Evolutionary conservation across 805 yeast genomes (phyloP), one percentile per base, ranked within the genome.

Genomic region (Scheffersomyces stipitis): DNA sequence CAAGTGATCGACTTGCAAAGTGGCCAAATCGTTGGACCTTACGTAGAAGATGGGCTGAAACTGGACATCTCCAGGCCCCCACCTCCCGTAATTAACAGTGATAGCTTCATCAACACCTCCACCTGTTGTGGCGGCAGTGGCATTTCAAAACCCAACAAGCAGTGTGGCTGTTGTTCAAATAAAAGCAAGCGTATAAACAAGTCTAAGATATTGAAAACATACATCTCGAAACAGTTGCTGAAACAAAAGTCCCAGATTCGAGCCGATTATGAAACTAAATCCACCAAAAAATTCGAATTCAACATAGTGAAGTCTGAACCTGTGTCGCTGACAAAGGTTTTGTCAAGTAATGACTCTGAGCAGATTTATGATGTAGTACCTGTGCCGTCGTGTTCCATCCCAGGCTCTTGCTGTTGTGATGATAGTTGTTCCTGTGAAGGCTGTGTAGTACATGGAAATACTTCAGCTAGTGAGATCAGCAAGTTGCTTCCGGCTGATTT

Each of bases 21-120:
- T 27, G 71, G 71, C 14, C 60, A 58, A 42, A 60, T 69, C 13
- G 49, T 68, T 15, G 74, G 73, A 4, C 67, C 66, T 1, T 68
- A 67, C 50, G 36, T 48, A n/a, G 64, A 51, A 28, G 31, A 31
- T 7, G 40, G 31, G 16, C 16, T 40, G 2, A 26, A 36, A 13
- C 26, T 46, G 15, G 36, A 31, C 29, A 17, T 44, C 37, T 15
- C 40, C 41, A 31, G 50, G 22, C 55, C 59, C 14, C 53, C 52
- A 6, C 40, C 53, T 1, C 62, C 64, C 0, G 38, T 50, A 6
- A 60, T 63, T 9, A 46, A 48, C 37, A 47, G 50, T 27, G 56
- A 61, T 31, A 62, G 66, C 33, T 68, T 68, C 26, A 57, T 67
- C 30, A 58, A 58, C 36, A 37, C 69, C 3, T 46, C 60, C 4